phyloP scores from a whole-genome alignment of 2,329 filamentous ascomycete species.

The Xylaria sp. region DNA sequence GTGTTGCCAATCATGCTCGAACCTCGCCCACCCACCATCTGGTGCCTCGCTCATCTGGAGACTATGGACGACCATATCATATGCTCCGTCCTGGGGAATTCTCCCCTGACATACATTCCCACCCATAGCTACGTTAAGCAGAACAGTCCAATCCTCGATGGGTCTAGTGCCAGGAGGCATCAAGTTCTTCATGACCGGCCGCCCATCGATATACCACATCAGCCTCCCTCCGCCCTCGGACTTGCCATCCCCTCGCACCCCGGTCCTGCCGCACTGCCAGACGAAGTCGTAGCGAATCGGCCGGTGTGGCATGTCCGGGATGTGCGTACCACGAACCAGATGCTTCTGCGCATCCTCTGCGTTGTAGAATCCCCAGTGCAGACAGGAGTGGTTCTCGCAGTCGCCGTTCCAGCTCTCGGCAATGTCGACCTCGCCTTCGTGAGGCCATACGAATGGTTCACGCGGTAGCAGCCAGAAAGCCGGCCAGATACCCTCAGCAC shows the following conservation, averaged over 20 bases:
- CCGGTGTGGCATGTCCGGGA: conserved; percentile 60
- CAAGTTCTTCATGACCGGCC: conserved; percentile 65
- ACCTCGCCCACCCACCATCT: conserved; percentile 64
- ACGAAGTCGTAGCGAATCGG: conserved; percentile 66
- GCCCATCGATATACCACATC: conserved; percentile 70
- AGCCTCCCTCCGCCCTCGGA: conserved; percentile 58
- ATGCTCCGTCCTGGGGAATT: conserved; percentile 62
- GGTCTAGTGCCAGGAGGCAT: conserved; percentile 64
- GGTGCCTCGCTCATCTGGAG: conserved; percentile 65
- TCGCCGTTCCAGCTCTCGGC: conserved; percentile 72
- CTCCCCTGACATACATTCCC: conserved; percentile 67
- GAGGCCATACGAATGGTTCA: conserved; percentile 69
- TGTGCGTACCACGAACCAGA: conserved; percentile 62
- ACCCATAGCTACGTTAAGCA: conserved; percentile 72
- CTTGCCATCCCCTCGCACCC: conserved; percentile 55
- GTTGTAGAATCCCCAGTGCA: conserved; percentile 68
- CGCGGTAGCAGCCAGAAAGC: conserved; percentile 70
- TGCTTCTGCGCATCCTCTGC: conserved; percentile 67
- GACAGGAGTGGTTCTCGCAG: conserved; percentile 64
- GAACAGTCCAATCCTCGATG: conserved; percentile 65
- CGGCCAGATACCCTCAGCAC: conserved; percentile 68
- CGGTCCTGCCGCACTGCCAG: conserved; percentile 62
- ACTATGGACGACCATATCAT: conserved; percentile 66
- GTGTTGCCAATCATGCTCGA: conserved; percentile 62
- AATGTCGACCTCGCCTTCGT: conserved; percentile 70